Percentiles rank a stretch among this genome's conserved stretches.
phyloP scores from a whole-genome alignment of 2,329 filamentous ascomycete species.

The Xylariaceae sp. region DNA sequence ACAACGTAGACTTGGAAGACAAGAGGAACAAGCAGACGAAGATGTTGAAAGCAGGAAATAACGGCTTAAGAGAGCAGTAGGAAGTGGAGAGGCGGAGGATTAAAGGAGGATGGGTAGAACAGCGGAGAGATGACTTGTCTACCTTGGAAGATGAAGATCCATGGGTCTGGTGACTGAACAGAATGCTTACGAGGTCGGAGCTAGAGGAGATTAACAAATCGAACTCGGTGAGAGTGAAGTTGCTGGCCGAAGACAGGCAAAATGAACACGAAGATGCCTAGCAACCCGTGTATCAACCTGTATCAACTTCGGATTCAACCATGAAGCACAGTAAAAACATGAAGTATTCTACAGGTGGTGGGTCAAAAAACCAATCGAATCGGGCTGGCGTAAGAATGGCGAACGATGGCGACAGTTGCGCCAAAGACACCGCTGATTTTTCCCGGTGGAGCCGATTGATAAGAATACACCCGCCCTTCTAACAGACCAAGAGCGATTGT shows the following conservation, averaged over 20 bases:
- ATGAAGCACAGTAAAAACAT: constrained; percentile 1
- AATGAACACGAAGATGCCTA: constrained; percentile 10
- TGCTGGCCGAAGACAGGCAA: constrained; percentile 2
- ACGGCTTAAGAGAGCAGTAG: constrained; percentile 3
- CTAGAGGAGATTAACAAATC: constrained; percentile 1
- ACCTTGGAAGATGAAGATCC: constrained; percentile 25
- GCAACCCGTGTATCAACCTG: no score
- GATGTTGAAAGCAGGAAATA: constrained; percentile 2
- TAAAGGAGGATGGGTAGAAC: constrained; percentile 7
- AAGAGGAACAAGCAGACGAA: constrained; percentile 3
- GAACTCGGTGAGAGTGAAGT: constrained; percentile 4
- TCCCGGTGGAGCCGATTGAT: constrained; percentile 24
- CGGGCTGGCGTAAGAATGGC: constrained; percentile 29
- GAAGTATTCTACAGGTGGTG: constrained; percentile 14
- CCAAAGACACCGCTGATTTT: constrained; percentile 23
- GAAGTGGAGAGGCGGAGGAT: constrained; percentile 14
- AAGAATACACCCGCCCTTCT: constrained; percentile 21
- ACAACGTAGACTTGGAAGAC: background rate
- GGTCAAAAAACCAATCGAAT: constrained; percentile 9
- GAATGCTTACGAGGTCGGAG: constrained; percentile 15
- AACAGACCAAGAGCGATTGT: constrained; percentile 5
- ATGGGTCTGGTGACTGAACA: constrained; percentile 24
- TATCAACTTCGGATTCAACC: background rate
- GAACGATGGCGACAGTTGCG: constrained; percentile 27
- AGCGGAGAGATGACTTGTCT: constrained; percentile 14